Evolutionary conservation across 495 filamentous ascomycete genomes (phyloP).

Genomic region (Aspergillus bridgeri): DNA sequence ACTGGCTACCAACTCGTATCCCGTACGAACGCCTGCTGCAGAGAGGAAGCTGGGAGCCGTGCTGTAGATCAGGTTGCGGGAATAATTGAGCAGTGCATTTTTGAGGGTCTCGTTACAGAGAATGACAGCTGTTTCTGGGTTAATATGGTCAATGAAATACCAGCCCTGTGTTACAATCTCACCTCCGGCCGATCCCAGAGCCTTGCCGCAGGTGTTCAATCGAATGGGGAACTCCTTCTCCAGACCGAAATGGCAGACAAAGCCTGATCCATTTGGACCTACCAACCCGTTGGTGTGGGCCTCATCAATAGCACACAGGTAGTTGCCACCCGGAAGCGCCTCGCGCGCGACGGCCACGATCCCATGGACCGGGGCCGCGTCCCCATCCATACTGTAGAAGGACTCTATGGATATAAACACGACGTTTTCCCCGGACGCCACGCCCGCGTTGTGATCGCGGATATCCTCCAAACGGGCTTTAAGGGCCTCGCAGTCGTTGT

Average conservation of each 20-base stretch:
- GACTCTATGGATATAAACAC: constrained; percentile 60
- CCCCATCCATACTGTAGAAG: constrained; percentile 73
- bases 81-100: constrained; percentile 29
- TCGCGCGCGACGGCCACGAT: constrained; percentile 48
- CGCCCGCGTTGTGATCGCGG: constrained; percentile 1
- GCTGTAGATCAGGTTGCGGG: constrained; percentile 32
- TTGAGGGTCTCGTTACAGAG: constrained; percentile 26
- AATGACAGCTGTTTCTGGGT: background rate
- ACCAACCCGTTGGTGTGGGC: constrained; percentile 62
- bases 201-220: constrained; percentile 67
- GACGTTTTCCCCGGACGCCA: constrained; percentile 16
- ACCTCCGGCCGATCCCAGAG: constrained; percentile 61
- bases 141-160: background rate
- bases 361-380: constrained; percentile 51
- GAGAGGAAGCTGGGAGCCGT: constrained; percentile 32
- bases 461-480: constrained; percentile 22
- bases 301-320: constrained; percentile 63
- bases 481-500: constrained; percentile 38
- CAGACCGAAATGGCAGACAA: constrained; percentile 55
- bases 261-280: constrained; percentile 53
- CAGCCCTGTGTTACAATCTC: constrained; percentile 8
- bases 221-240: constrained; percentile 56
- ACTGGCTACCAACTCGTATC: constrained; percentile 27
- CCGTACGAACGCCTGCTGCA: constrained; percentile 30
- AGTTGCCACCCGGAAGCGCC: constrained; percentile 49